Evolutionary conservation across 441 rosid genomes (phyloP).

Genomic region (Gossypium laxum): DNA sequence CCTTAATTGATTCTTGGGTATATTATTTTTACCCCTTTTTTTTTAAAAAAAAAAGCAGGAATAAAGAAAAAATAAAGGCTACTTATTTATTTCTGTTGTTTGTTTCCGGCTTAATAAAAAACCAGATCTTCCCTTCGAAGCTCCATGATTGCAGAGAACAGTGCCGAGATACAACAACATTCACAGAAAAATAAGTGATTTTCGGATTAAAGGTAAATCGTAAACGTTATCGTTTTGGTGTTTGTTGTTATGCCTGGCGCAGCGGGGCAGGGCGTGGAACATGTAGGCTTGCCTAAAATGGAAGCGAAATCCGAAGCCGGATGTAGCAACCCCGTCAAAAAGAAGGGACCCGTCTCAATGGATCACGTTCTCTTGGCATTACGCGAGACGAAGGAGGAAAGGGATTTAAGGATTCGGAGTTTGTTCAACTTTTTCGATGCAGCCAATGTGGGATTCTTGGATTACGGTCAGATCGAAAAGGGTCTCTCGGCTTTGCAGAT

Average conservation of each 20-base stretch:
- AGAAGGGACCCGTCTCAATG: constrained; percentile 55
- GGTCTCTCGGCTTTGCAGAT: constrained; percentile 77
- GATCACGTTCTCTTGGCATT: constrained; percentile 77
- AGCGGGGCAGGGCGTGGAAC: constrained; percentile 30
- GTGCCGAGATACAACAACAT: background rate
- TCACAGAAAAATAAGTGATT: background rate
- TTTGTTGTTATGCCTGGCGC: constrained; percentile 22
- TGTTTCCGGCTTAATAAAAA: background rate
- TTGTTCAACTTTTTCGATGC: constrained; percentile 70
- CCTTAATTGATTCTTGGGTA: background rate
- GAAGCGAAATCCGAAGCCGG: constrained; percentile 29
- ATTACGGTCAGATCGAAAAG: constrained; percentile 67
- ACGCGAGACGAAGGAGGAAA: constrained; percentile 75
- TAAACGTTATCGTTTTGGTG: background rate
- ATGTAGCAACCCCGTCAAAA: constrained; percentile 40
- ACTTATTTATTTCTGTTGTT: background rate
- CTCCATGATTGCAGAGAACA: background rate
- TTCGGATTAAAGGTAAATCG: constrained; percentile 3
- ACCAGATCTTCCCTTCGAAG: background rate
- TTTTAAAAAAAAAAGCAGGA: background rate
- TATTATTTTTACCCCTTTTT: background rate
- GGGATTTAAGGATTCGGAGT: constrained; percentile 62
- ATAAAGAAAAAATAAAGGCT: background rate
- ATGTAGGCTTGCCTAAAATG: constrained; percentile 35
- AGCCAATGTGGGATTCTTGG: constrained; percentile 56